Base-by-base conservation (phyloP, 768 basidiomycete species). In the Phanerochaete sordida region DNA sequence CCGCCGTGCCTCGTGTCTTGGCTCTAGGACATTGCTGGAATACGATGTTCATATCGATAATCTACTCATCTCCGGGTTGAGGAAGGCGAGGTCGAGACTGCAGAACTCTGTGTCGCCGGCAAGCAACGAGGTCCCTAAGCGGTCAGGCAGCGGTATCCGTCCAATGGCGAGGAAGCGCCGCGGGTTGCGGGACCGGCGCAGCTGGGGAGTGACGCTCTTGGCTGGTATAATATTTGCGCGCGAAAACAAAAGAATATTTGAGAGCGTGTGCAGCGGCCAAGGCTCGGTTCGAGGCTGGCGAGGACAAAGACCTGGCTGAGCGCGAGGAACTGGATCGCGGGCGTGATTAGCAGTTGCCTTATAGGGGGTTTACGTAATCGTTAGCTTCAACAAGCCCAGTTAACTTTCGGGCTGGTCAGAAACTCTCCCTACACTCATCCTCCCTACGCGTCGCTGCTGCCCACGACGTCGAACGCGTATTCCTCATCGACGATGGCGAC, bases 401-500 rank as follows among this genome's bases (percentile, higher is more conserved):
- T 54, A 54, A 54, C 53, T 54, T 54, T 54, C 53, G 53, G 21
- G 53, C 27, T 54, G 23, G 53, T 54, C 31, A 51, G 35, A 54
- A 54, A 54, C 53, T 15, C 53, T 27, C 35, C 27, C 56, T 45
- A 48, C 57, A 28, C 43, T 62, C 28, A 31, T 52, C 59, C 55
- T 9, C 63, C 46, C 52, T 51, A 65, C 64, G 64, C 60, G 84
- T 77, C 51, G 47, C n/a, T 48, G 43, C 19, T 47, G 46, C 31
- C 49, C 48, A 48, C 50, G 37, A 58, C 53, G 16, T 59, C 48
- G 50, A 57, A 64, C 60, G 57, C 66, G 61, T 64, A 46, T 66
- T 63, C 56, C 58, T 49, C 62, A 47, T 23, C 63, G 62, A 68
- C 65, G 62, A 84, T 84, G 79, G 73, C 75, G 71, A 75, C 84